Percentiles rank a stretch among this genome's conserved stretches.
phyloP scores from a whole-genome alignment of 345 rosid species.

The Orychophragmus violaceus region DNA sequence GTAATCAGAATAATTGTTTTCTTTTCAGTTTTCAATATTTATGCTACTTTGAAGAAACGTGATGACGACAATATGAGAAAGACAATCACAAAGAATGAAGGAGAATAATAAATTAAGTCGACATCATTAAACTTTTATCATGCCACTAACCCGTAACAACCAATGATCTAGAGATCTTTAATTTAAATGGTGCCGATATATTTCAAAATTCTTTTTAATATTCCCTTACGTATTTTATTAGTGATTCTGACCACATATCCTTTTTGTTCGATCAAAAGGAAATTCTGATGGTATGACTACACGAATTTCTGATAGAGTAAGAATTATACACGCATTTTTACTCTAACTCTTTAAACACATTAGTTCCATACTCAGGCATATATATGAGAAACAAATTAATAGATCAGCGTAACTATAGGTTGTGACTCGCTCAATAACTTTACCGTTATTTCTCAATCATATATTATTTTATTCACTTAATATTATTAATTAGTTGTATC shows the following conservation, averaged over 20 bases:
- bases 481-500: neutral
- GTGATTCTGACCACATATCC: neutral
- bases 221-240: neutral
- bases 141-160: constrained; percentile 12
- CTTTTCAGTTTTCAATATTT: neutral
- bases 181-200: constrained; percentile 5
- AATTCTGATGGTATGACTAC: neutral
- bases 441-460: neutral
- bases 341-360: neutral
- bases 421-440: neutral
- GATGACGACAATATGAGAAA: constrained; percentile 18
- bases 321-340: neutral
- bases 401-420: neutral
- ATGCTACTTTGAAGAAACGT: constrained; percentile 13
- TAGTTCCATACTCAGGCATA: neutral
- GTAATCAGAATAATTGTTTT: neutral
- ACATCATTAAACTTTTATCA: constrained; percentile 14
- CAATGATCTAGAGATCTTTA: constrained; percentile 1
- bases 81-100: constrained; percentile 32
- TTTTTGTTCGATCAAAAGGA: neutral
- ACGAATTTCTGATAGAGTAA: neutral
- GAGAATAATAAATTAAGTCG: constrained; percentile 19
- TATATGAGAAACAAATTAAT: too few relatives aligned
- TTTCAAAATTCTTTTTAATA: neutral
- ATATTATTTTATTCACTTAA: neutral